Percentiles rank a stretch among this genome's conserved stretches.
These are phyloP conservation scores for Microdochium nivale DNA, from an alignment of 2,329 filamentous ascomycete genomes.

Conservation along the genomic window DNA sequence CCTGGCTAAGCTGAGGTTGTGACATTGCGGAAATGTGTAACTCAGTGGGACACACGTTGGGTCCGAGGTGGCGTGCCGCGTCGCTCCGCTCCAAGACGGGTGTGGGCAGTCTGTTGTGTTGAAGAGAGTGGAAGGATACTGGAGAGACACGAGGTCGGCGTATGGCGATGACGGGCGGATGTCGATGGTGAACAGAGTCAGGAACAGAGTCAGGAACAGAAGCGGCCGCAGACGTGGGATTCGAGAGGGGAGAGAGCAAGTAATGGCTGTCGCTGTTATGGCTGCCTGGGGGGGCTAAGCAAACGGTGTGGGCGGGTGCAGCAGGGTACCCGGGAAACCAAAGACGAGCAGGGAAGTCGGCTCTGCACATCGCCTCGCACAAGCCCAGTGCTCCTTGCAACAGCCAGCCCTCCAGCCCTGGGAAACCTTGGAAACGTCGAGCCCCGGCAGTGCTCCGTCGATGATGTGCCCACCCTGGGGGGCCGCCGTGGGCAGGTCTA, in stretches of 20 bases:
- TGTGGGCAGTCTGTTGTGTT: background rate
- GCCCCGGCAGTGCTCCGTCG: too few relatives aligned
- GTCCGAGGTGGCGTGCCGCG: background rate
- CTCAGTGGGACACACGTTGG: too few relatives aligned
- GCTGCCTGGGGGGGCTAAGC: background rate
- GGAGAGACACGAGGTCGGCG: background rate
- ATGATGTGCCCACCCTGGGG: too few relatives aligned
- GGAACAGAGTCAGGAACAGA: background rate
- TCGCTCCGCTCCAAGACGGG: background rate
- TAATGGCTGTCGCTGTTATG: background rate
- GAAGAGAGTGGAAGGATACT: background rate
- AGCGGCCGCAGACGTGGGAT: background rate
- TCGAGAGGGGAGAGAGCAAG: background rate
- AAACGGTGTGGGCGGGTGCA: background rate
- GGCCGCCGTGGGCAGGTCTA: too few relatives aligned
- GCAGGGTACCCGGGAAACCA: background rate
- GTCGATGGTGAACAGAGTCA: background rate
- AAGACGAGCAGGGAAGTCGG: too few relatives aligned
- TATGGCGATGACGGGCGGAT: background rate
- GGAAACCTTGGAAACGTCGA: too few relatives aligned
- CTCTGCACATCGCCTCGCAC: too few relatives aligned
- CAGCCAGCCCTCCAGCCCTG: too few relatives aligned
- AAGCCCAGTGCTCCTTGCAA: too few relatives aligned
- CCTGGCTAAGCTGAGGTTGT: background rate
- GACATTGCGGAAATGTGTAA: constrained; percentile 1